Percentiles rank a stretch among this genome's conserved stretches.
Evolutionary conservation across 2,329 filamentous ascomycete genomes (phyloP).

Genomic region (Dryadomyces quercus-mongolicae): DNA sequence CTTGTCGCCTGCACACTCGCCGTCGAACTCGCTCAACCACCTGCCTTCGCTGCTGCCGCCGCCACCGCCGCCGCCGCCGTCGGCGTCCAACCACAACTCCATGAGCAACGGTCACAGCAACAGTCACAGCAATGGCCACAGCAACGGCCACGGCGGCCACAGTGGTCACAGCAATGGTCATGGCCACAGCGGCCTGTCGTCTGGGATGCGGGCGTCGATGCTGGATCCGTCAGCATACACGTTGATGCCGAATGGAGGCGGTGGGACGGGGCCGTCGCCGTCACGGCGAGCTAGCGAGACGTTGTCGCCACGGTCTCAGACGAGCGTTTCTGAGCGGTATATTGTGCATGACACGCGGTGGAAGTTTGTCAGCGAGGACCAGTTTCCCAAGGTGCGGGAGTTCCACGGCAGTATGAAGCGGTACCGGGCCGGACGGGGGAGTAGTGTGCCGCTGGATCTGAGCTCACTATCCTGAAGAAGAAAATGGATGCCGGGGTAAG

Average conservation of each 20-base stretch:
- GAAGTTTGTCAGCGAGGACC: conserved; percentile 72
- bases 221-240: conserved; percentile 70
- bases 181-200: conserved; percentile 22
- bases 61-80: conserved; percentile 19
- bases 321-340: conserved; percentile 25
- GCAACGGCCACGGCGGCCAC: no score
- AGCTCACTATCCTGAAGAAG: conserved; percentile 21
- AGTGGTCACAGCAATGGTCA: conserved; percentile 8
- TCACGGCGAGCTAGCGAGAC: conserved; percentile 18
- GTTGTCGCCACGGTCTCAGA: conserved; percentile 14
- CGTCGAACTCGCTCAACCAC: conserved; percentile 20
- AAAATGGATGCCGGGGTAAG: neutral
- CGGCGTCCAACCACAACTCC: neutral
- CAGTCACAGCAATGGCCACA: conserved; percentile 15
- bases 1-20: conserved; percentile 2
- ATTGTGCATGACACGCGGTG: conserved; percentile 69
- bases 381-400: conserved; percentile 74
- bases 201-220: conserved; percentile 46
- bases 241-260: conserved; percentile 47
- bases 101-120: conserved; percentile 25
- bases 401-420: conserved; percentile 63
- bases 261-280: conserved; percentile 25
- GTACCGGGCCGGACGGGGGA: conserved; percentile 84
- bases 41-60: neutral
- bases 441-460: conserved; percentile 85